Evolutionary conservation across 2,329 filamentous ascomycete genomes (phyloP).

Genomic region (Aspergillus aculeatinus): DNA sequence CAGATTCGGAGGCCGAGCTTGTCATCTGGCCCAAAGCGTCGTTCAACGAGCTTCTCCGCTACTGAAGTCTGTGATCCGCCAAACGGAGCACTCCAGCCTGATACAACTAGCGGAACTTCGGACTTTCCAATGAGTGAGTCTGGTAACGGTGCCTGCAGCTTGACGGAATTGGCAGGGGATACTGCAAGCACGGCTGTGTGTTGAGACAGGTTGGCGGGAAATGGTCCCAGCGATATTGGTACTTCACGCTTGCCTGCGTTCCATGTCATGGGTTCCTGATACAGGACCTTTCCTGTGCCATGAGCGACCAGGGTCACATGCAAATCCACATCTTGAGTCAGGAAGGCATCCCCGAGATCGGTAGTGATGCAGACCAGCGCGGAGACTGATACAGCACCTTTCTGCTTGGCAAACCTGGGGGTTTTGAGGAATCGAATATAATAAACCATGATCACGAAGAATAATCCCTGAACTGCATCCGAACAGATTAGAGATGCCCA

Average conservation of each 20-base stretch:
- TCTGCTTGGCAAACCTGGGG: conserved; percentile 50
- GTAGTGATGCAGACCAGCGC: conserved; percentile 65
- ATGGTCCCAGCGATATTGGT: conserved; percentile 32
- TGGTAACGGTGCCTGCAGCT: conserved; percentile 10
- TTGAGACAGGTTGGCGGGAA: conserved; percentile 27
- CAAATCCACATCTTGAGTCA: conserved; percentile 45
- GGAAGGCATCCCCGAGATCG: conserved; percentile 66
- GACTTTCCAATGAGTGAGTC: conserved; percentile 24
- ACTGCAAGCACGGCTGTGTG: conserved; percentile 30
- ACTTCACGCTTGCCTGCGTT: conserved; percentile 36
- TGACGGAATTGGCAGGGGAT: conserved; percentile 11
- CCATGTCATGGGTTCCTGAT: conserved; percentile 31
- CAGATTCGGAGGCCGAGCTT: conserved; percentile 52
- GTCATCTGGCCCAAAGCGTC: conserved; percentile 50
- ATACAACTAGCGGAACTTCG: conserved; percentile 50
- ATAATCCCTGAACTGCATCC: too few species aligned
- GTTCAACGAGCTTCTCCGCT: conserved; percentile 55
- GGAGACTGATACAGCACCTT: conserved; percentile 46
- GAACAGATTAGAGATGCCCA: too few species aligned
- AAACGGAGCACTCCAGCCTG: conserved; percentile 55
- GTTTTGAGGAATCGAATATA: conserved; percentile 69
- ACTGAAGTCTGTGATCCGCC: conserved; percentile 42
- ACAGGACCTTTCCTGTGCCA: conserved; percentile 19
- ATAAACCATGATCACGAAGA: conserved; percentile 48
- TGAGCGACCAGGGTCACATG: conserved; percentile 24